Evolutionary conservation across 2,329 filamentous ascomycete genomes (phyloP).

Genomic region (Dryadomyces quercus-mongolicae): DNA sequence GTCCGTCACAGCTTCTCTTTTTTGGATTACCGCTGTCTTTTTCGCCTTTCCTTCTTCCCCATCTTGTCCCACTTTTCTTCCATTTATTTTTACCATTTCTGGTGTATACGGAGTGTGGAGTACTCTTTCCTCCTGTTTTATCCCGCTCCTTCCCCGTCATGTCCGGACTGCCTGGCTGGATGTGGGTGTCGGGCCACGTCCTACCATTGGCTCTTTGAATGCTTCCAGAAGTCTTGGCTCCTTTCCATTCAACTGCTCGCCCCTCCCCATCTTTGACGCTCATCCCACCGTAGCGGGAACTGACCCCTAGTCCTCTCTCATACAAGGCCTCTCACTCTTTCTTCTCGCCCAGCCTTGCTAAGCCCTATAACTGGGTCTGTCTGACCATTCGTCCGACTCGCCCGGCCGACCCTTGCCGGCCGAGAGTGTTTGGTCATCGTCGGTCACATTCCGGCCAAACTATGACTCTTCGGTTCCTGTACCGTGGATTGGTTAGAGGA

Average conservation of each 20-base stretch:
- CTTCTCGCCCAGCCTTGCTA: not conserved
- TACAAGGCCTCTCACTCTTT: not conserved
- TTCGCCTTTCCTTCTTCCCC: not conserved
- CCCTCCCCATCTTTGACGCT: not conserved
- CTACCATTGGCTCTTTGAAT: not conserved
- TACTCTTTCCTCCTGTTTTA: not conserved
- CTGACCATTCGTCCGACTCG: not conserved
- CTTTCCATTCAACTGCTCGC: not conserved
- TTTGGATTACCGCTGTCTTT: too few species aligned
- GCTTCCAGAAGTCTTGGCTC: not conserved
- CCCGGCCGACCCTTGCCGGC: too few species aligned
- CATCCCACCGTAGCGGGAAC: too few species aligned
- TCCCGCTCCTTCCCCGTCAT: not conserved
- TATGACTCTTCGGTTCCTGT: not conserved
- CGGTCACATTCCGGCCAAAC: not conserved
- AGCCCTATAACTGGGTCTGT: not conserved
- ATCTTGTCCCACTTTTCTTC: not conserved
- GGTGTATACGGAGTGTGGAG: too few species aligned
- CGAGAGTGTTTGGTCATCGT: not conserved
- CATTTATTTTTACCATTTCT: too few species aligned
- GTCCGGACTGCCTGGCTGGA: not conserved
- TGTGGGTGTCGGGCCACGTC: not conserved
- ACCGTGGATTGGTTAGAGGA: not conserved
- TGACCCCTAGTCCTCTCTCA: not conserved
- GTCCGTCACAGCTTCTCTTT: not conserved